phyloP scores from a whole-genome alignment of 2,329 filamentous ascomycete species.

The Cordyceps fumosorosea region DNA sequence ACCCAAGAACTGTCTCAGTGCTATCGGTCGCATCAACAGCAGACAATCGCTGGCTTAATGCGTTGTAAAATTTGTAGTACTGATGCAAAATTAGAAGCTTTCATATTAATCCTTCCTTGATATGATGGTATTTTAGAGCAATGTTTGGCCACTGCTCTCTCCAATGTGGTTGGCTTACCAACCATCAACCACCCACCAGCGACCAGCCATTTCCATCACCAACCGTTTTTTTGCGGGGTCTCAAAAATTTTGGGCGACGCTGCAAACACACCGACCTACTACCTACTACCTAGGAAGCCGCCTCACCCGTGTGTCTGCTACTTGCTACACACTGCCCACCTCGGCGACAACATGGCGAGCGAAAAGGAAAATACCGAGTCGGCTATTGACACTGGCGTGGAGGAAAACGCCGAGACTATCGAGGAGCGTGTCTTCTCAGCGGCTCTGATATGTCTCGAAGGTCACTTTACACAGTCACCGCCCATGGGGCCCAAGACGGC shows the following conservation, averaged over 20 bases:
- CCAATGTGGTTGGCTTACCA: background rate
- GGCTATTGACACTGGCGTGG: slow-evolving; percentile 16
- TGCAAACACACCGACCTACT: slow-evolving; percentile 1
- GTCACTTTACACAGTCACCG: slow-evolving; percentile 51
- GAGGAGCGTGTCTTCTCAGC: slow-evolving; percentile 58
- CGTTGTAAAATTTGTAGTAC: no score
- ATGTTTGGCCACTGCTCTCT: background rate
- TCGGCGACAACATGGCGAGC: background rate
- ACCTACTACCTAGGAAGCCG: background rate
- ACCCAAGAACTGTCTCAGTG: background rate
- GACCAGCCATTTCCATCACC: background rate
- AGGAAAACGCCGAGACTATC: slow-evolving; percentile 39
- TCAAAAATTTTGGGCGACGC: slow-evolving; percentile 11
- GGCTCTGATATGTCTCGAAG: slow-evolving; percentile 55
- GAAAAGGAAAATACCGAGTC: slow-evolving; percentile 9
- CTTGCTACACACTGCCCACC: background rate
- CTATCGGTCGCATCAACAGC: background rate
- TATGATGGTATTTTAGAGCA: background rate
- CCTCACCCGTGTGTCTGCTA: background rate
- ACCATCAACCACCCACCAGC: background rate
- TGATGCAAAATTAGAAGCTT: background rate
- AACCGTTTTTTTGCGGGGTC: slow-evolving; percentile 14
- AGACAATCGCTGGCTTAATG: background rate
- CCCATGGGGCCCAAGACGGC: slow-evolving; percentile 52
- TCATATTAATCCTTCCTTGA: background rate